phyloP scores from a whole-genome alignment of 2,329 filamentous ascomycete genomes.

The Sporothrix pseudoabietina region DNA sequence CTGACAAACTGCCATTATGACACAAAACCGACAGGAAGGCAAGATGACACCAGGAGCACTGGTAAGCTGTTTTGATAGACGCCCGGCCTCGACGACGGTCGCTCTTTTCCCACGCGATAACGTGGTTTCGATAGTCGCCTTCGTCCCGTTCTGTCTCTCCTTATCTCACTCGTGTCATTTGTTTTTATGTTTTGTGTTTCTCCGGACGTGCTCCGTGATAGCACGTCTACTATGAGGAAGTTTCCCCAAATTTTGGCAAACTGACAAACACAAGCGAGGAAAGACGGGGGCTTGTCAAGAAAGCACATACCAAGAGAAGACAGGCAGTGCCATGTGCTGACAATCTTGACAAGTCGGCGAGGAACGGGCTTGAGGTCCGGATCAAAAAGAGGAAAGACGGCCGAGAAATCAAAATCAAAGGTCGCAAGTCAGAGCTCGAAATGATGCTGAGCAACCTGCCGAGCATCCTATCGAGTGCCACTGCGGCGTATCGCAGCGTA shows the following conservation, averaged over 20 bases:
- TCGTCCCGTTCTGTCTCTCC: neutral
- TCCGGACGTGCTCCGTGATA: neutral
- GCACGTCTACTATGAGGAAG: neutral
- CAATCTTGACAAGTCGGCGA: neutral
- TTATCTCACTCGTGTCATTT: neutral
- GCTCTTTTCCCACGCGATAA: neutral
- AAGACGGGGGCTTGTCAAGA: neutral
- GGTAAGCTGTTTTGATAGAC: neutral
- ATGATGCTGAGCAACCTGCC: neutral
- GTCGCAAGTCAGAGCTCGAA: neutral
- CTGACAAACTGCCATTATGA: neutral
- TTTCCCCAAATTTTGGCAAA: neutral
- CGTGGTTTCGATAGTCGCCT: neutral
- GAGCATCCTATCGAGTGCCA: neutral
- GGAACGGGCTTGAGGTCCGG: neutral
- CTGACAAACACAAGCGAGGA: neutral
- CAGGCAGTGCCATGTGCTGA: conserved; percentile 2
- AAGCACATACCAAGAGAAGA: neutral
- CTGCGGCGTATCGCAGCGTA: neutral
- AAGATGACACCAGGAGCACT: neutral
- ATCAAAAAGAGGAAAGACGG: neutral
- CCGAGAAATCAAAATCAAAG: neutral
- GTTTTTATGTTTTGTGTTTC: neutral
- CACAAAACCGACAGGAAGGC: neutral
- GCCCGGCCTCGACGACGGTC: conserved; percentile 7